These are phyloP conservation scores for Syzygium oleosum DNA, from an alignment of 345 rosid genomes.

Conservation along the genomic window DNA sequence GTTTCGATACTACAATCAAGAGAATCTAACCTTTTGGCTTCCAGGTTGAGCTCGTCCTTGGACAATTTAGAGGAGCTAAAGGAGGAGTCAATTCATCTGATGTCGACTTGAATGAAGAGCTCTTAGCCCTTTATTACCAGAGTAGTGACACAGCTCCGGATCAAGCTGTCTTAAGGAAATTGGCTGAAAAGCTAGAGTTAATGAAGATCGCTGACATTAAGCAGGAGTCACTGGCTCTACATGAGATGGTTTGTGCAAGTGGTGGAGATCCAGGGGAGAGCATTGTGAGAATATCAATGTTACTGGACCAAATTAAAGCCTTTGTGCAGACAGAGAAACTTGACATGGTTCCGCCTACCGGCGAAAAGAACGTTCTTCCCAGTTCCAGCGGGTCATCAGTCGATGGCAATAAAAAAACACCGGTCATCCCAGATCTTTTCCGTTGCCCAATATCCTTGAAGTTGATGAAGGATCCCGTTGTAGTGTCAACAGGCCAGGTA, in stretches of 20 bases:
- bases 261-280: constrained; percentile 68
- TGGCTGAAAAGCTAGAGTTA: constrained; percentile 63
- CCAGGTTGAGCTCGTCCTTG: constrained; percentile 83
- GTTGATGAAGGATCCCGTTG: constrained; percentile 94
- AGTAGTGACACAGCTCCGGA: constrained; percentile 34
- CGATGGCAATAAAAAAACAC: constrained; percentile 46
- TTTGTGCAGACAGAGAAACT: constrained; percentile 70
- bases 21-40: background rate
- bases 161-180: constrained; percentile 41
- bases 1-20: background rate
- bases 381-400: constrained; percentile 45
- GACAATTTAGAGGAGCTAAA: constrained; percentile 81
- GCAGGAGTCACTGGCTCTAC: constrained; percentile 87
- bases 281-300: constrained; percentile 81
- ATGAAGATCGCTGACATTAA: constrained; percentile 63
- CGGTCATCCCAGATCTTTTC: constrained; percentile 80
- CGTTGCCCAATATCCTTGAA: constrained; percentile 96
- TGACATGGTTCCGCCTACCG: constrained; percentile 25
- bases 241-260: constrained; percentile 61
- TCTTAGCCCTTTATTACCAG: constrained; percentile 45
- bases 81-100: constrained; percentile 65
- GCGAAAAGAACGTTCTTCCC: constrained; percentile 26
- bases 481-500: constrained; percentile 98
- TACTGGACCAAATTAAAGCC: constrained; percentile 69
- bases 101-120: constrained; percentile 48